Base-by-base conservation (phyloP, 371 early-diverging fungal genomes). In the Rhizopus delemar region DNA sequence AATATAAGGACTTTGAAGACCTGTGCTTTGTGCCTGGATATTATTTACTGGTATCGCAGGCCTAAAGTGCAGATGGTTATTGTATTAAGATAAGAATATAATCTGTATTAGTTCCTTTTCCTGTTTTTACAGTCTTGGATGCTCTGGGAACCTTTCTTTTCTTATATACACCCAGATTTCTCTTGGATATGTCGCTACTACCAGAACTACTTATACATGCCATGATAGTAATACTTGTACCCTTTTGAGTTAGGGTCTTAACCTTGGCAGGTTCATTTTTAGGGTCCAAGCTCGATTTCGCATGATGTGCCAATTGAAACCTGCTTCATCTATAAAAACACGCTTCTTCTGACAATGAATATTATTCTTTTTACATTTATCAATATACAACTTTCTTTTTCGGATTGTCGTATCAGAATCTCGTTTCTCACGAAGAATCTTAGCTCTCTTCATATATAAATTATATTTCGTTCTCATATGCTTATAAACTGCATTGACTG, bases 81-180 rank as follows among this genome's bases (percentile, higher is more conserved):
- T 22, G 22, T 22, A 22, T 0, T 22, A n/a, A n/a, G 45, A 48
- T 53, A 38, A 53, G 53, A 52, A 48, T 56, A 58, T 63, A 46
- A 46, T 60, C 46, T 53, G 60, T 59, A 53, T 46, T 51, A 45
- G 53, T n/a, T n/a, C 60, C 53, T 59, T 53, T 59, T 59, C 38
- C 53, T 46, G 46, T 38, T 53, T 45, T 56, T 56, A 57, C 51
- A 56, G 35, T 34, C 56, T 56, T 46, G 46, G 56, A 56, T 56
- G 56, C 34, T 56, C 46, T 31, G 39, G 29, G 43, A 63, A 52
- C 39, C 52, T 36, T 38, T 58, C 57, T 15, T 39, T 43, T 15
- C 51, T 34, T 51, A 51, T 51, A 51, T 51, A 34, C 13, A 39
- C 6, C 45, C 33, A 34, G 32, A 43, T 55, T 55, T 55, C 41